Conservation (phyloP, 352 stramenopile species). For the Phytophthora litchii region DNA sequence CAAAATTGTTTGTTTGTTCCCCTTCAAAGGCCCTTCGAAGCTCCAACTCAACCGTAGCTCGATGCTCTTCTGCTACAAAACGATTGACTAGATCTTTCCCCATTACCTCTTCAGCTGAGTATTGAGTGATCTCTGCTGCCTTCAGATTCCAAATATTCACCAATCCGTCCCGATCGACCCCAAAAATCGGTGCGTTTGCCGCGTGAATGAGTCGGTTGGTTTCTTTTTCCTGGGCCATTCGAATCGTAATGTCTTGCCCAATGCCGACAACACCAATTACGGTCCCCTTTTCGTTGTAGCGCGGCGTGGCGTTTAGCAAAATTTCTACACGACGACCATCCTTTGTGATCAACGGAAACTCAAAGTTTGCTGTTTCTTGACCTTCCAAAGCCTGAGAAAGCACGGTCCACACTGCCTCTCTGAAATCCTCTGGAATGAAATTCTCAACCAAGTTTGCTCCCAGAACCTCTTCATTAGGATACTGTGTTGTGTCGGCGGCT, state of each 20-base stretch:
- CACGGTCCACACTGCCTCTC: conserved; percentile 55
- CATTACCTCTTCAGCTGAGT: conserved; percentile 79
- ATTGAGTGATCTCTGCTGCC: conserved; percentile 77
- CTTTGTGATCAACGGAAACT: conserved; percentile 67
- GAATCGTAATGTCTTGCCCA: conserved; percentile 65
- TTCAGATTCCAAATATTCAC: conserved; percentile 85
- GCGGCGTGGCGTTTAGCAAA: conserved; percentile 57
- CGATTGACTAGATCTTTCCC: conserved; percentile 70
- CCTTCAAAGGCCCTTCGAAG: conserved; percentile 52
- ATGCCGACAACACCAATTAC: conserved; percentile 72
- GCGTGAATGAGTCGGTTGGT: conserved; percentile 69
- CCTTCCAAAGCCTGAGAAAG: conserved; percentile 61
- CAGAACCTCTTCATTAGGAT: conserved; percentile 67
- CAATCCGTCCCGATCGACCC: conserved; percentile 56
- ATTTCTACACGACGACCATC: conserved; percentile 50
- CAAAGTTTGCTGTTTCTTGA: conserved; percentile 64
- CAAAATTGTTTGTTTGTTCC: conserved; percentile 78
- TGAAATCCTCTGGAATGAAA: conserved; percentile 75
- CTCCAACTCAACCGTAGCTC: conserved; percentile 28
- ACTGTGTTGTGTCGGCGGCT: conserved; percentile 81
- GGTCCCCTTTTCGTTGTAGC: conserved; percentile 58
- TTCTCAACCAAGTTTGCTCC: conserved; percentile 72
- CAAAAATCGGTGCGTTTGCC: conserved; percentile 79
- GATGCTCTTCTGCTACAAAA: conserved; percentile 45
- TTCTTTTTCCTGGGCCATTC: conserved; percentile 75